A percentile compares a stretch with the other conserved stretches of the same genome.
Evolutionary conservation across 495 filamentous ascomycete species (phyloP).

Genomic region (Penicillium longicatenatum): DNA sequence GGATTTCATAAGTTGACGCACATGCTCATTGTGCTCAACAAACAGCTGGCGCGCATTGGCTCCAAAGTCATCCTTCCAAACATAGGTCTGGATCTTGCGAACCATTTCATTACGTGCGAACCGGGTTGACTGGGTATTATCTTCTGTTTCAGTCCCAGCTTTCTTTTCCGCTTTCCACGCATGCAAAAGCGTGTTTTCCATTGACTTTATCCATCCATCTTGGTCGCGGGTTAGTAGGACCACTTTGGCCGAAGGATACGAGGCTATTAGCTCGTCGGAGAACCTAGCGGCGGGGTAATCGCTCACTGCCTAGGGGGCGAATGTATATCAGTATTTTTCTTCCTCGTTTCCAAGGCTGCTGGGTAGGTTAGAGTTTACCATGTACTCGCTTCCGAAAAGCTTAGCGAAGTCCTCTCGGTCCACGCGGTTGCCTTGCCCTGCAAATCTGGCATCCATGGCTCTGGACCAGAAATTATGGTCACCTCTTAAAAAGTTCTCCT

Average conservation of each 20-base stretch:
- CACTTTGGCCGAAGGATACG: conserved; percentile 3
- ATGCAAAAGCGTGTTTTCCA: neutral
- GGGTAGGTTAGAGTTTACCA: neutral
- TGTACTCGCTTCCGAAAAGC: conserved; percentile 1
- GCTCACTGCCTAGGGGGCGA: neutral
- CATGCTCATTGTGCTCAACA: neutral
- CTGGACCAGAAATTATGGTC: neutral
- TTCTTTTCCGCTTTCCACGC: neutral
- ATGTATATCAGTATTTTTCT: neutral
- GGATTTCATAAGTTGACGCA: conserved; percentile 1
- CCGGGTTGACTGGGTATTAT: neutral
- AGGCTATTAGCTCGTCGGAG: conserved; percentile 2
- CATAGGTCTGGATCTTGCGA: conserved; percentile 1
- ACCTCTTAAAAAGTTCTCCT: neutral
- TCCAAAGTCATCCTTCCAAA: neutral
- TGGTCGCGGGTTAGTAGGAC: neutral
- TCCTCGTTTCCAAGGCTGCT: neutral
- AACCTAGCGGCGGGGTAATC: conserved; percentile 4
- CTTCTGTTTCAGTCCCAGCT: neutral
- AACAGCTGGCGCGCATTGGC: neutral
- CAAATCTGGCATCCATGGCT: conserved; percentile 5
- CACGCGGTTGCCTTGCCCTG: neutral
- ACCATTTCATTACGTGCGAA: neutral
- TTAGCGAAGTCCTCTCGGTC: neutral
- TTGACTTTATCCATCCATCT: conserved; percentile 2